These are phyloP conservation scores for Penicillium antarcticum DNA, from an alignment of 495 filamentous ascomycete genomes.

Conservation along the genomic window DNA sequence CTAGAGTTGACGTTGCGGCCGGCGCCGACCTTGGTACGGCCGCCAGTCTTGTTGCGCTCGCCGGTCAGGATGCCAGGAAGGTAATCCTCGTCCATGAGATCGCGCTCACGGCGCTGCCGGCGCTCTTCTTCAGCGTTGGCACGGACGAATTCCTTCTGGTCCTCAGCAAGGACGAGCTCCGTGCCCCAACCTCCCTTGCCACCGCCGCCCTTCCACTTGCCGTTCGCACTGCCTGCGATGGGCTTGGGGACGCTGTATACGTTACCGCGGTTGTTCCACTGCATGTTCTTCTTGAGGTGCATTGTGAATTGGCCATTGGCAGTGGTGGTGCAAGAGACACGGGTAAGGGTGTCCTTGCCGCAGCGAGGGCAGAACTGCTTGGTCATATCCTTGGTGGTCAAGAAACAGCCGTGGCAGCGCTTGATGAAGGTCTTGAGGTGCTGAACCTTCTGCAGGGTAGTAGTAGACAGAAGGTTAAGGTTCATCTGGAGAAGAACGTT, in stretches of 20 bases:
- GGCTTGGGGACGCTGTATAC: slow-evolving; percentile 89
- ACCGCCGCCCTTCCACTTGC: slow-evolving; percentile 68
- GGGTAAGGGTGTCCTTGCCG: slow-evolving; percentile 80
- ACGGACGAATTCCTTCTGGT: slow-evolving; percentile 88
- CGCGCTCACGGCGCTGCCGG: slow-evolving; percentile 59
- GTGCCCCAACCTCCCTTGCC: slow-evolving; percentile 86
- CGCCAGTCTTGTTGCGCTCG: slow-evolving; percentile 57
- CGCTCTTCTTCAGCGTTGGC: slow-evolving; percentile 61
- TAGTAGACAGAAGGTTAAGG: slow-evolving; percentile 79
- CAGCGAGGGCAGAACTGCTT: slow-evolving; percentile 95
- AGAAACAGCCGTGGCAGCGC: slow-evolving; percentile 93
- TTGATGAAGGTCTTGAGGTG: slow-evolving; percentile 83
- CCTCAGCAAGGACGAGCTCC: slow-evolving; percentile 80
- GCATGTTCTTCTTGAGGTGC: slow-evolving; percentile 91
- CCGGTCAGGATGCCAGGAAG: slow-evolving; percentile 84
- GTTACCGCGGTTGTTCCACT: slow-evolving; percentile 92
- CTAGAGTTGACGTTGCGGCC: slow-evolving; percentile 83
- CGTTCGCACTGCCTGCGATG: slow-evolving; percentile 72
- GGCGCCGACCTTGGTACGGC: slow-evolving; percentile 75
- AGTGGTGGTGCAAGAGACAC: slow-evolving; percentile 82
- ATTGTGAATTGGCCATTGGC: slow-evolving; percentile 75
- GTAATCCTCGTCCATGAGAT: slow-evolving; percentile 95
- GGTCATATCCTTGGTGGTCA: slow-evolving; percentile 74
- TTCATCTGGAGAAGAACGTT: slow-evolving; percentile 94
- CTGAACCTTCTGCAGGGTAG: slow-evolving; percentile 66